Evolutionary conservation across 2,329 filamentous ascomycete genomes (phyloP).

Genomic region (Chaetomium olivaceum): DNA sequence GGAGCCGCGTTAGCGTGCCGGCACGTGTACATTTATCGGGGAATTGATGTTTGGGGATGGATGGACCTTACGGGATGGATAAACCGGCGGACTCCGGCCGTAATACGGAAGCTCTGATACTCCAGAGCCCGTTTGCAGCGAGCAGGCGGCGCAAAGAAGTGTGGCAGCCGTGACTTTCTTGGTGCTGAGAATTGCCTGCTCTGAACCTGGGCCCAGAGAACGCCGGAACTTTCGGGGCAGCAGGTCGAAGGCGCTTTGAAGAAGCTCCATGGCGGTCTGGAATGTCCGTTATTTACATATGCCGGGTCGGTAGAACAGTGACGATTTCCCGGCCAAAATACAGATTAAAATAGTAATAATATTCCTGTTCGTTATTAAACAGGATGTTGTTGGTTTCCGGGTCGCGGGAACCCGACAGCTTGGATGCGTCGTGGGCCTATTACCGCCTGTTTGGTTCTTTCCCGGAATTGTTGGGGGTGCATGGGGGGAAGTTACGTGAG

Average conservation of each 20-base stretch:
- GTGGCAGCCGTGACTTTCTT: constrained; percentile 24
- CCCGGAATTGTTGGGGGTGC: background rate
- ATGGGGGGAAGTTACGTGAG: too few species aligned
- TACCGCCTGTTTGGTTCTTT: constrained; percentile 9
- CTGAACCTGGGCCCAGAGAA: background rate
- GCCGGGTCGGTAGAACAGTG: background rate
- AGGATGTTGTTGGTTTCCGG: background rate
- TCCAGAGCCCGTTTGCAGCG: constrained; percentile 9
- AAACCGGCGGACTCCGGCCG: constrained; percentile 40
- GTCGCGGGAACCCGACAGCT: background rate
- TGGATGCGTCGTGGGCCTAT: background rate
- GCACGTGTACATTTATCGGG: background rate
- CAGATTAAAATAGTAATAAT: background rate
- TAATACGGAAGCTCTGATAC: constrained; percentile 39
- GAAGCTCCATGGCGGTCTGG: constrained; percentile 16
- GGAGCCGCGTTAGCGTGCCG: constrained; percentile 8
- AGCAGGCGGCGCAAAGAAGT: constrained; percentile 21
- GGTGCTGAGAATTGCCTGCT: constrained; percentile 22
- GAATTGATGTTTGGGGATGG: background rate
- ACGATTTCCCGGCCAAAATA: background rate
- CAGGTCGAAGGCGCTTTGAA: constrained; percentile 18
- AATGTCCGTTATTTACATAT: background rate
- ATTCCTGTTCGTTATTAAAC: background rate
- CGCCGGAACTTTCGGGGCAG: constrained; percentile 11
- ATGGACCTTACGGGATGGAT: constrained; percentile 36